Evolutionary conservation across 2,329 filamentous ascomycete species (phyloP).

Genomic region (Fusarium mangiferae): DNA sequence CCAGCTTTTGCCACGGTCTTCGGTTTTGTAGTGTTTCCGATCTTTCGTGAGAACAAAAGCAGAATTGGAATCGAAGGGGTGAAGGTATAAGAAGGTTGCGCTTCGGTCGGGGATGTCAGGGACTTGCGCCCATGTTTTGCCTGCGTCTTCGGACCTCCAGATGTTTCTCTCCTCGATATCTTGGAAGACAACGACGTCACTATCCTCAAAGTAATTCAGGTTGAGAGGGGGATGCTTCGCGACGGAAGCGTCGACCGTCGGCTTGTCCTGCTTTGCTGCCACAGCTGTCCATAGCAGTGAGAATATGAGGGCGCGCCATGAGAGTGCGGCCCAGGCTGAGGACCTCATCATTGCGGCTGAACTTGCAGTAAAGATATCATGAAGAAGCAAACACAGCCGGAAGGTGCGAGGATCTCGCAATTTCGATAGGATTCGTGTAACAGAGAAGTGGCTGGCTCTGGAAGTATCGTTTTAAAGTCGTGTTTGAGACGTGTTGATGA

Average conservation of each 20-base stretch:
- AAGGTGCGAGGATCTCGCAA: conserved; percentile 14
- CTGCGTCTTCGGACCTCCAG: conserved; percentile 84
- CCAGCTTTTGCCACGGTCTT: conserved; percentile 87
- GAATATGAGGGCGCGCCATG: conserved; percentile 63
- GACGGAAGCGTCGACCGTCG: conserved; percentile 70
- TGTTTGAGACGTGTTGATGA: conserved; percentile 23
- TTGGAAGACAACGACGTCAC: conserved; percentile 81
- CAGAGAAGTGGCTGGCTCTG: neutral
- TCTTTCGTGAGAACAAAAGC: conserved; percentile 82
- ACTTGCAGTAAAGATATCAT: conserved; percentile 52
- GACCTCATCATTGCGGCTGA: conserved; percentile 64
- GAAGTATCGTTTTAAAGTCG: conserved; percentile 12
- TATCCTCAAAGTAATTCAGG: conserved; percentile 92
- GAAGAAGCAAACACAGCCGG: conserved; percentile 47
- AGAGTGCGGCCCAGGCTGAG: conserved; percentile 59
- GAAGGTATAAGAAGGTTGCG: conserved; percentile 74
- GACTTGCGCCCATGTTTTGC: conserved; percentile 77
- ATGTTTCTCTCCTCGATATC: conserved; percentile 72
- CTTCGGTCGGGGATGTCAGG: conserved; percentile 71
- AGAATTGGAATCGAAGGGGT: conserved; percentile 79
- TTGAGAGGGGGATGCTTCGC: conserved; percentile 75
- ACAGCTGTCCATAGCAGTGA: conserved; percentile 54
- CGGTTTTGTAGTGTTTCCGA: conserved; percentile 82
- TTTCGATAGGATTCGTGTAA: neutral
- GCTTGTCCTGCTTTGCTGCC: conserved; percentile 71